A percentile compares a stretch with the other conserved stretches of the same genome.
phyloP scores from a whole-genome alignment of 1,139 yeast species.

The Tardiomyces digboiensis region DNA sequence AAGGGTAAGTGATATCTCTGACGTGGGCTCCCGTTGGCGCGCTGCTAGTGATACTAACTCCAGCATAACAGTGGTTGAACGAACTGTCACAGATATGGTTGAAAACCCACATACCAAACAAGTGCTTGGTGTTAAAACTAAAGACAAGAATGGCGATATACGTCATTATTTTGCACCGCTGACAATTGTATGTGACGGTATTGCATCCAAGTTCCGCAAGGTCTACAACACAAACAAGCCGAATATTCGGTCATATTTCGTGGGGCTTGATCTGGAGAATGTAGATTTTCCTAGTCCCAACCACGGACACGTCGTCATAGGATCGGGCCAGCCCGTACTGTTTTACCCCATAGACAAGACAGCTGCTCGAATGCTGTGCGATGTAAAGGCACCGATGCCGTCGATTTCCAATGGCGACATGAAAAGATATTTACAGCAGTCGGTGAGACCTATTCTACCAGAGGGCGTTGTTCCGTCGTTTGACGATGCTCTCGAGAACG shows the following conservation, averaged over 20 bases:
- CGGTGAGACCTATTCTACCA: slow-evolving; percentile 68
- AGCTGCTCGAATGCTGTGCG: slow-evolving; percentile 86
- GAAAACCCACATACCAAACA: slow-evolving; percentile 40
- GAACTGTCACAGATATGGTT: slow-evolving; percentile 61
- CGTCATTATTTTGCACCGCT: slow-evolving; percentile 44
- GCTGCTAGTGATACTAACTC: too few relatives aligned
- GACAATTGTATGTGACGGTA: slow-evolving; percentile 86
- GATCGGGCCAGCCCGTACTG: slow-evolving; percentile 79
- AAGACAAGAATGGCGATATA: slow-evolving; percentile 16
- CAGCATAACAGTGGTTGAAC: slow-evolving; percentile 63
- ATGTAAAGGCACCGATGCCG: slow-evolving; percentile 76
- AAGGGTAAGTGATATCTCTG: neutral
- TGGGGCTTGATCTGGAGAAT: slow-evolving; percentile 67
- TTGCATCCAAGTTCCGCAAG: slow-evolving; percentile 85
- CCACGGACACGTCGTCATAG: slow-evolving; percentile 88
- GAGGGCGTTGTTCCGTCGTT: slow-evolving; percentile 55
- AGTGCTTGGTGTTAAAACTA: slow-evolving; percentile 57
- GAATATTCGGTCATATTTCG: slow-evolving; percentile 69
- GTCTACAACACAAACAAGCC: slow-evolving; percentile 56
- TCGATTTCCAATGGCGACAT: slow-evolving; percentile 50
- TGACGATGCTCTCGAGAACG: slow-evolving; percentile 38
- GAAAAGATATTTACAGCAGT: slow-evolving; percentile 45
- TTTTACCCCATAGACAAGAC: slow-evolving; percentile 77
- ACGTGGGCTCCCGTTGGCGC: too few relatives aligned
- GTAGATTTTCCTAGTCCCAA: slow-evolving; percentile 62